Evolutionary conservation across 2,329 filamentous ascomycete genomes (phyloP), one percentile per base, ranked within the genome.

Genomic region (Colletotrichum gigasporum): DNA sequence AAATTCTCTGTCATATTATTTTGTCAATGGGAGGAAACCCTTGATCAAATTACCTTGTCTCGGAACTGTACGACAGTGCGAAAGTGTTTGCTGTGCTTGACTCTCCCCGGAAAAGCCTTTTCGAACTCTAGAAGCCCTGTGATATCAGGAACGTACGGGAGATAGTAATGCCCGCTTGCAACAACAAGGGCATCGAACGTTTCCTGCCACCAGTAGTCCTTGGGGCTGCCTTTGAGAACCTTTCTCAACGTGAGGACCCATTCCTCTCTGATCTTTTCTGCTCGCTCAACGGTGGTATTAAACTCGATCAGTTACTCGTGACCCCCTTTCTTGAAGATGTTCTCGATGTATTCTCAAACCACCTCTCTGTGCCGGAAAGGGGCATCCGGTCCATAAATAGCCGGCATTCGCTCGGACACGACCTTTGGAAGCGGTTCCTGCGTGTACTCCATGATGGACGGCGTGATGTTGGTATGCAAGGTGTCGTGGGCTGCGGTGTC

Each of bases 271-370:
- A 72, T 52, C 59, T 84, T 83, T 22, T 83, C 78, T 0, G 82
- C 83, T 8, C 77, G 72, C 71, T 89, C 87, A 4, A 89, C 85
- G 0, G 84, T 87, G 0, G 86, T 89, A 54, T 83, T 81, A 55
- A 83, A 80, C 9, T 78, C 76, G 4, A 85, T 71, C 0, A 82
- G 70, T 56, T 71, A 71, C 20, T 73, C 70, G 30, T 73, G 59
- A 0, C 70, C 73, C 3, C 64, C 67, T 2, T 68, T 68, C 26
- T 66, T 61, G 58, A 76, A 74, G 28, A 76, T 73, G 10, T 77
- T 76, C 41, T 84, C 78, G 62, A 87, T 82, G 20, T 82, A 83
- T 11, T 83, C 81, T 2, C 82, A 78, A n/a, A 88, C 81, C 1
- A 83, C 77, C 5, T 80, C 79, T 68, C 85, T 83, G 66, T 87